These are phyloP conservation scores for Colletotrichum truncatum DNA, from an alignment of 2,329 filamentous ascomycete species.

Conservation along the genomic window DNA sequence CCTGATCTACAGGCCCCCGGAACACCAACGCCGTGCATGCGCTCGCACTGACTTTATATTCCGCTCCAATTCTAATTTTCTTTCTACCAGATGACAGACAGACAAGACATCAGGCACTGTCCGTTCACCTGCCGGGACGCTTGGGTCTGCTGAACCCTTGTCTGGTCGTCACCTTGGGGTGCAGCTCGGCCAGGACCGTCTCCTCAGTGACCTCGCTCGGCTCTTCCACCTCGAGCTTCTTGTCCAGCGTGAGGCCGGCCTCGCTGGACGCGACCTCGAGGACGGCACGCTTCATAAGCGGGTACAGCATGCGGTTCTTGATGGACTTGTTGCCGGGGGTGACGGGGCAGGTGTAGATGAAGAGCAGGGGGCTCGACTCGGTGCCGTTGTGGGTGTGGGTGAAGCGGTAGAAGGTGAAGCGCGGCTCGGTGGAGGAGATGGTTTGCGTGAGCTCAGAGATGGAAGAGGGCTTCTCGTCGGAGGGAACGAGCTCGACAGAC, in stretches of 20 bases:
- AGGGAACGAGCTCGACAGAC: slow-evolving; percentile 70
- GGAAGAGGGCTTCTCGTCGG: slow-evolving; percentile 59
- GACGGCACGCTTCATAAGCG: slow-evolving; percentile 74
- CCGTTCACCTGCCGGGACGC: slow-evolving; percentile 72
- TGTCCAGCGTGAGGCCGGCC: slow-evolving; percentile 72
- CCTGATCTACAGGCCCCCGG: slow-evolving; percentile 18
- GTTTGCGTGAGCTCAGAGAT: slow-evolving; percentile 65
- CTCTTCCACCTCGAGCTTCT: slow-evolving; percentile 75
- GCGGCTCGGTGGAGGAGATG: slow-evolving; percentile 75
- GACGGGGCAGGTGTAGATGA: slow-evolving; percentile 84
- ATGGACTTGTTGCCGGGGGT: slow-evolving; percentile 73
- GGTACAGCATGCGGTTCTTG: slow-evolving; percentile 88
- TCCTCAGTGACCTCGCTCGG: slow-evolving; percentile 77
- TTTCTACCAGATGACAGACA: background rate
- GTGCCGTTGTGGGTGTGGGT: slow-evolving; percentile 63
- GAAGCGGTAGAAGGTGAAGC: slow-evolving; percentile 82
- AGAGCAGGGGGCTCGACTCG: slow-evolving; percentile 70
- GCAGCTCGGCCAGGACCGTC: slow-evolving; percentile 71
- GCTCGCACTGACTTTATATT: background rate
- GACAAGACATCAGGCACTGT: no score
- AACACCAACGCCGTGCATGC: background rate
- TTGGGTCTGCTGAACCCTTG: slow-evolving; percentile 81
- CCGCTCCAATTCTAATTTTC: background rate
- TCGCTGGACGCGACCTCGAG: slow-evolving; percentile 72
- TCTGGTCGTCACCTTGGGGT: slow-evolving; percentile 72